Conservation (phyloP, 768 basidiomycete species). For the Pulveroboletus sp. region DNA sequence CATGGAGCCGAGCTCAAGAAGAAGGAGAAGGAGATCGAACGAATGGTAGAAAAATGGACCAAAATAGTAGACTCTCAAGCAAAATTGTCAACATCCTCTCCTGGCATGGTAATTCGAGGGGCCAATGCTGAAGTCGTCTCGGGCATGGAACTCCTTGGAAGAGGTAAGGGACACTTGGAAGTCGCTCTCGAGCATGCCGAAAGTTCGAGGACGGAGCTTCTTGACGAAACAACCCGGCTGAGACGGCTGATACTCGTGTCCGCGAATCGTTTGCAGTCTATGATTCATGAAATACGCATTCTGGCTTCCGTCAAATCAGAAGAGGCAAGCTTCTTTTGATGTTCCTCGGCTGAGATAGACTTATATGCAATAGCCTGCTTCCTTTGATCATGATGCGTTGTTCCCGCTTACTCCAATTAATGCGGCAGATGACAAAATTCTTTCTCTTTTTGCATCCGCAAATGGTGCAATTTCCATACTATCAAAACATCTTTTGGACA, state of each 20-base stretch:
- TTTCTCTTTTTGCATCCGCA: constrained; percentile 39
- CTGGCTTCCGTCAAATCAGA: constrained; percentile 40
- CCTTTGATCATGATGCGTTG: constrained; percentile 43
- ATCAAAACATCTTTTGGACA: constrained; percentile 24
- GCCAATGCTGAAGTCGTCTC: constrained; percentile 48
- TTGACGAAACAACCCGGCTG: constrained; percentile 60
- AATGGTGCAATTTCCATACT: constrained; percentile 33
- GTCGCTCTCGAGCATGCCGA: constrained; percentile 72
- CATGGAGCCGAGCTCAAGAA: constrained; percentile 73
- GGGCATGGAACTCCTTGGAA: constrained; percentile 42
- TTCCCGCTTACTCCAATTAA: constrained; percentile 53
- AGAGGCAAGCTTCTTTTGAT: constrained; percentile 37
- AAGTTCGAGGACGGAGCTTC: constrained; percentile 52
- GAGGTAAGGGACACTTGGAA: constrained; percentile 55
- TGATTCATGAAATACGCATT: constrained; percentile 44
- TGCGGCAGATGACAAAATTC: constrained; percentile 45
- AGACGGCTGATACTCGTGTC: constrained; percentile 55
- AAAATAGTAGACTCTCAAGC: constrained; percentile 66
- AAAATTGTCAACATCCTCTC: constrained; percentile 44
- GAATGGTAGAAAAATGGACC: constrained; percentile 68
- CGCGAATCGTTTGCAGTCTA: constrained; percentile 60
- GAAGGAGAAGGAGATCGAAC: constrained; percentile 75
- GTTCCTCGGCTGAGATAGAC: neutral
- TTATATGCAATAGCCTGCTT: constrained; percentile 35
- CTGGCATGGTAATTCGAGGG: constrained; percentile 48